These are phyloP conservation scores for Penicillium olsonii DNA, from an alignment of 2,329 filamentous ascomycete genomes.

Conservation along the genomic window DNA sequence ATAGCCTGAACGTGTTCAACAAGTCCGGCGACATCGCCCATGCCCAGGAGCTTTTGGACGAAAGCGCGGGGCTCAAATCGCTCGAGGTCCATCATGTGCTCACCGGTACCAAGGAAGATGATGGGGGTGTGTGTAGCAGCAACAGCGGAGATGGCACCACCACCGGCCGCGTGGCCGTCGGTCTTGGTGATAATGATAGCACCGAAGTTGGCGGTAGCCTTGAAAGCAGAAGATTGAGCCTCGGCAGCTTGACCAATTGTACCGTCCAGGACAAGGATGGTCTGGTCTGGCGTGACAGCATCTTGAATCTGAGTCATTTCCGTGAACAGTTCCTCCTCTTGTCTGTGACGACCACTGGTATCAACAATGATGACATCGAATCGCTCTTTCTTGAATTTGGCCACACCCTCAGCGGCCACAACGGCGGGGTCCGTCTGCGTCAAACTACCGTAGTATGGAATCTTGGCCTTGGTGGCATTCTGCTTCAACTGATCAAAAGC, in stretches of 20 bases:
- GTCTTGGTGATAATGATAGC: slow-evolving; percentile 99
- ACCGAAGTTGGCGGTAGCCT: slow-evolving; percentile 93
- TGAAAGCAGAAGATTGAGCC: slow-evolving; percentile 92
- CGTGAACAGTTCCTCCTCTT: slow-evolving; percentile 91
- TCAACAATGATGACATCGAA: slow-evolving; percentile 99
- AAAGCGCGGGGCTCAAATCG: slow-evolving; percentile 91
- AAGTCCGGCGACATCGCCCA: slow-evolving; percentile 94
- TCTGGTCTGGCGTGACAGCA: slow-evolving; percentile 90
- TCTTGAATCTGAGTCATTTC: slow-evolving; percentile 97
- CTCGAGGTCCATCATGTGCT: slow-evolving; percentile 95
- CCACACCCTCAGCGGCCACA: slow-evolving; percentile 91
- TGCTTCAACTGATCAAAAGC: slow-evolving; percentile 98
- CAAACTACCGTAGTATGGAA: slow-evolving; percentile 95
- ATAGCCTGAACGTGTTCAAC: slow-evolving; percentile 96
- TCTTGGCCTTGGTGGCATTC: slow-evolving; percentile 98
- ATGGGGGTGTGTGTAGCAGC: slow-evolving; percentile 96
- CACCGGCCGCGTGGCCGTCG: slow-evolving; percentile 90
- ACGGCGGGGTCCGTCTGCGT: slow-evolving; percentile 95
- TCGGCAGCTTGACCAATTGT: slow-evolving; percentile 97
- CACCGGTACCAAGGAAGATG: slow-evolving; percentile 95
- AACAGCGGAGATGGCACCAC: slow-evolving; percentile 96
- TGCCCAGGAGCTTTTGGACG: slow-evolving; percentile 88
- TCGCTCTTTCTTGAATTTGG: slow-evolving; percentile 97
- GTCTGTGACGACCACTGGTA: slow-evolving; percentile 90
- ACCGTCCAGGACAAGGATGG: slow-evolving; percentile 95